Evolutionary conservation across 2,329 filamentous ascomycete species (phyloP).

Genomic region (Stemphylium lycopersici): DNA sequence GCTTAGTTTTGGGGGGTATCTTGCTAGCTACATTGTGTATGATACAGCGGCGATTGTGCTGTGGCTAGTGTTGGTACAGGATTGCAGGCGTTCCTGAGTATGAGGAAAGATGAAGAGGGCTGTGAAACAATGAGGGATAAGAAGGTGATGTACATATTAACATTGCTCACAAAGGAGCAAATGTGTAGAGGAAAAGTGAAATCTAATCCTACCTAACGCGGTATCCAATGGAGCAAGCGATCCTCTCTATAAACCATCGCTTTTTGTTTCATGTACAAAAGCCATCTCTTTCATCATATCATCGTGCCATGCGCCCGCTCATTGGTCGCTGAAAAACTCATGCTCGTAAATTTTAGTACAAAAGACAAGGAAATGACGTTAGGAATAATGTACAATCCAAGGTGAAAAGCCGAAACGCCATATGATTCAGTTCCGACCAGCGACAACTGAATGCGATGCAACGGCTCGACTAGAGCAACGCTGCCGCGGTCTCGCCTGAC

Average conservation of each 20-base stretch:
- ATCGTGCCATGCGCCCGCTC: constrained; percentile 16
- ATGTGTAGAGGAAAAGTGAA: constrained; percentile 4
- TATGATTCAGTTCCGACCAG: constrained; percentile 16
- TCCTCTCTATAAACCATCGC: constrained; percentile 11
- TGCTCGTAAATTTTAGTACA: background rate
- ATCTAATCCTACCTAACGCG: constrained; percentile 11
- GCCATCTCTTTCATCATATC: constrained; percentile 19
- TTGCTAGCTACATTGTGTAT: background rate
- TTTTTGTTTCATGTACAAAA: constrained; percentile 18
- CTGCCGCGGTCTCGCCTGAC: background rate
- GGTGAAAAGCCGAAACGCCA: constrained; percentile 1
- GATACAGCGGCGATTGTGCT: background rate
- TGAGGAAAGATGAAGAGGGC: background rate
- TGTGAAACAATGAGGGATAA: background rate
- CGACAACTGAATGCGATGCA: constrained; percentile 18
- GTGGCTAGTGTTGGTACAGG: background rate
- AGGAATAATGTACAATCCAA: constrained; percentile 13
- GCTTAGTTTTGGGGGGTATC: too few relatives aligned
- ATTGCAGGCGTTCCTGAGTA: background rate
- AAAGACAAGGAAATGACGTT: background rate
- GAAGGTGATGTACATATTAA: constrained; percentile 15
- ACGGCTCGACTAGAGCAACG: constrained; percentile 1
- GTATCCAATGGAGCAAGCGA: background rate
- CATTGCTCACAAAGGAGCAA: constrained; percentile 9
- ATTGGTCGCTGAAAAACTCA: constrained; percentile 14